These are phyloP conservation scores for Podospora didyma DNA, from an alignment of 495 filamentous ascomycete species.

Conservation along the genomic window DNA sequence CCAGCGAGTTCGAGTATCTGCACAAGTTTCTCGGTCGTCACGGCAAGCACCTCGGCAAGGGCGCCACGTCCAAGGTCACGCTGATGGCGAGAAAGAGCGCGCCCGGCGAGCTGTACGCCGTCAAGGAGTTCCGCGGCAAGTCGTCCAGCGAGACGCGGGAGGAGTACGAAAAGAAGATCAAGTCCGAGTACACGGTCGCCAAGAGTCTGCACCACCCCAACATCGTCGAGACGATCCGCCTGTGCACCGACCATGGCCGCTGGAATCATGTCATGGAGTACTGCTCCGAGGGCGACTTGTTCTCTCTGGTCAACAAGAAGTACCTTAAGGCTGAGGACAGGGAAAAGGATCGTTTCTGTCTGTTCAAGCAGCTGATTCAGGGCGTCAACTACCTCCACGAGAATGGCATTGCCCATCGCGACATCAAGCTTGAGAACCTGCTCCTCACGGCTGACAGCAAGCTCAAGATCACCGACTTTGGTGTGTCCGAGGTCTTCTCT, in stretches of 20 bases:
- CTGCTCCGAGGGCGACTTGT: conserved; percentile 70
- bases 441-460: conserved; percentile 64
- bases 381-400: conserved; percentile 66
- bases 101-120: conserved; percentile 59
- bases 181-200: conserved; percentile 73
- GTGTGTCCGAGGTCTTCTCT: conserved; percentile 70
- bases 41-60: conserved; percentile 64
- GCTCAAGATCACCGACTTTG: conserved; percentile 80
- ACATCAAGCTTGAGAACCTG: conserved; percentile 78
- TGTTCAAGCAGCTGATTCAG: conserved; percentile 76
- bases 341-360: conserved; percentile 64
- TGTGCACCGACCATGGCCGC: conserved; percentile 61
- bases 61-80: conserved; percentile 68
- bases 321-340: conserved; percentile 58
- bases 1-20: conserved; percentile 55
- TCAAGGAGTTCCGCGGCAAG: conserved; percentile 72
- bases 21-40: conserved; percentile 55
- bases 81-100: conserved; percentile 58
- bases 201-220: conserved; percentile 75
- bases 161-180: conserved; percentile 75
- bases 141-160: conserved; percentile 54
- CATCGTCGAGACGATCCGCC: conserved; percentile 66
- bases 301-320: conserved; percentile 58
- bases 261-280: conserved; percentile 89
- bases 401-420: conserved; percentile 73